Evolutionary conservation across 805 yeast species (phyloP), one percentile per base, ranked within the genome.

Genomic region (Hanseniaspora meyeri): DNA sequence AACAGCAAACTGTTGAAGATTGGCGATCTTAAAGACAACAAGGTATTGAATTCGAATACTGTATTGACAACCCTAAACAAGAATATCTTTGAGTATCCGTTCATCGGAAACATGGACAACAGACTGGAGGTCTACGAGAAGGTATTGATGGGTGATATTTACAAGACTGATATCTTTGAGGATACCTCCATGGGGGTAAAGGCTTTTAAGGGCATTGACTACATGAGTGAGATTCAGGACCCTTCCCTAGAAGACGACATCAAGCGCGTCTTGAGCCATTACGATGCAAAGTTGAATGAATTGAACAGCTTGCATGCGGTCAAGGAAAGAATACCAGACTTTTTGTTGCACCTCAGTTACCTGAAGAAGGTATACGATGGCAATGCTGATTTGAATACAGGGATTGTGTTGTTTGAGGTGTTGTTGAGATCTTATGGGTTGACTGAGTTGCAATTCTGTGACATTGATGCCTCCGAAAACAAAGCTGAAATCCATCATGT

Each of bases 61-160:
- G 64, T 70, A 2, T 51, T 66, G 14, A 59, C 57, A 27, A 61
- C 58, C 36, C 31, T 64, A 27, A 61, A 57, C 43, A 65, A 63
- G 49, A 56, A 65, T 11, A 59, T 68, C 6, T 68, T 70, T 69
- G 71, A 68, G 43, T 66, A 70, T 12, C 58, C 65, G 2, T 43
- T 40, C 32, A 39, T 56, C 2, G 48, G 43, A 17, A 45, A 20
- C 37, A 38, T 50, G 16, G 42, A 45, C 14, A 46, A 56, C 9
- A 39, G 59, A 37, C 37, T 46, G 5, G 17, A 42, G 11, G 24
- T 37, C 3, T 56, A 56, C 27, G 19, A 46, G 2, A 49, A 39
- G 20, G 31, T 50, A 1, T 42, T 68, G 19, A 45, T 58, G 17
- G 63, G 64, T 49, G 60, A 59, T 4, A 62, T 47, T 42, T 47